Conservation (phyloP, 1,284 basidiomycete genomes). For the Pseudozyma flocculosa region DNA sequence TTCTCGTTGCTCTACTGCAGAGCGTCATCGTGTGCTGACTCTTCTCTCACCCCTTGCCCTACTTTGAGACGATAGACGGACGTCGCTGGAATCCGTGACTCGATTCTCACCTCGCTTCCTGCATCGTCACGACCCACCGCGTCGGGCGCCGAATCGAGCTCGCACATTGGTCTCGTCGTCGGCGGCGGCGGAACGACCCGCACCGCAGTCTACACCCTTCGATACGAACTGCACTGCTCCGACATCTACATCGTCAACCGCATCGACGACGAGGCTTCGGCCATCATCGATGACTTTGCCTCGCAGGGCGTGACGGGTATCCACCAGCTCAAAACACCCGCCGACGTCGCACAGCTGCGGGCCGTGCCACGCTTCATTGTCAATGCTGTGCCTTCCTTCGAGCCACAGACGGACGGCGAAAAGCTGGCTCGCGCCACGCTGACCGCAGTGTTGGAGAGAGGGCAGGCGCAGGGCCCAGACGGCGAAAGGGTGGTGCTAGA, state of each 20-base stretch:
- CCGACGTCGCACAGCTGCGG: not conserved
- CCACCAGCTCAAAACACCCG: not conserved
- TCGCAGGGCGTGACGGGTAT: not conserved
- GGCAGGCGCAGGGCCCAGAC: too few relatives aligned
- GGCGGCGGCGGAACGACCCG: conserved; percentile 9
- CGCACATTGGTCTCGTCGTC: conserved; percentile 6
- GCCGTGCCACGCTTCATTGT: not conserved
- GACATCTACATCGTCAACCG: conserved; percentile 12
- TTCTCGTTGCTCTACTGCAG: too few relatives aligned
- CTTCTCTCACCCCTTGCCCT: too few relatives aligned
- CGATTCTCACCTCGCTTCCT: not conserved
- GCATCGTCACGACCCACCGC: too few relatives aligned
- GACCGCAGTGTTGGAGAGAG: not conserved
- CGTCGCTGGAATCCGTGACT: not conserved
- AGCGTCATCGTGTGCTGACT: too few relatives aligned
- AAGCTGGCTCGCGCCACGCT: conserved; percentile 1
- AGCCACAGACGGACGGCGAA: conserved; percentile 1
- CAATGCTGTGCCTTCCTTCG: conserved; percentile 3
- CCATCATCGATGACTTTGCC: conserved; percentile 2
- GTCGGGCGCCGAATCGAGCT: too few relatives aligned
- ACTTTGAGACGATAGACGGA: too few relatives aligned
- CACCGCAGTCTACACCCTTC: conserved; percentile 7
- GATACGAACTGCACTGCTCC: conserved; percentile 2
- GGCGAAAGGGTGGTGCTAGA: not conserved
- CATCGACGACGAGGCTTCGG: conserved; percentile 5